Base-by-base conservation (phyloP, 2,329 filamentous ascomycete genomes). In the Talaromyces albobiverticillius region DNA sequence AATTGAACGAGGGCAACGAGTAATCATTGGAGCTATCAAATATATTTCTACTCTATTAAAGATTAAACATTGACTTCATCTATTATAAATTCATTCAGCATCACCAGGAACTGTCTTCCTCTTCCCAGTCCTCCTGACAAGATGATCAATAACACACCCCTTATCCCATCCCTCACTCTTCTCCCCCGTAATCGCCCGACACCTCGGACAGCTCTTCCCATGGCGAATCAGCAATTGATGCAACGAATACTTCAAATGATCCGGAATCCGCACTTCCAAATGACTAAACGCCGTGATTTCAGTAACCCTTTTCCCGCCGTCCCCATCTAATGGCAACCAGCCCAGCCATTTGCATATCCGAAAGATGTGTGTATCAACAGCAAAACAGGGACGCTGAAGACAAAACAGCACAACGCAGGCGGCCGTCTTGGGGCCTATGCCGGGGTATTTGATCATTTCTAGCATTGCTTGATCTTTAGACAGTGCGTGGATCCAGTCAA, bases 321-420 rank as follows among this genome's bases (percentile, higher is more conserved):
- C n/a, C n/a, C 43, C 36, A 16, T 53, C 41, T 16, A 74, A 66
- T 0, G 83, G 83, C 1, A 85, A 73, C 83, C 84, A 86, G 22
- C 79, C 78, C 0, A 87, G 75, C 76, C 84, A 84, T 50, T 80
- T 79, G 60, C 77, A 80, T 13, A 86, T 76, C 1, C 84, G 79
- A 62, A 85, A 86, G 56, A 86, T 83, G 65, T 87, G 84, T 1
- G 84, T 87, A 59, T 87, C 84, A 8, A 86, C 84, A 0, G 84
- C 84, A 59, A 87, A 86, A 52, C 76, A 80, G 2, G 84, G 83
- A 0, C 83, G 77, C 60, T 83, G 81, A 6, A 87, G 75, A 62
- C 83, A 86, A 70, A 87, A 86, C 2, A 86, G 75, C 6, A 83
- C 69, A 4, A 87, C 84, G 59, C 84, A 87, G 2, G 82, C 82